These are phyloP conservation scores for Ophiostoma montium DNA, from an alignment of 2,329 filamentous ascomycete genomes.

Conservation along the genomic window DNA sequence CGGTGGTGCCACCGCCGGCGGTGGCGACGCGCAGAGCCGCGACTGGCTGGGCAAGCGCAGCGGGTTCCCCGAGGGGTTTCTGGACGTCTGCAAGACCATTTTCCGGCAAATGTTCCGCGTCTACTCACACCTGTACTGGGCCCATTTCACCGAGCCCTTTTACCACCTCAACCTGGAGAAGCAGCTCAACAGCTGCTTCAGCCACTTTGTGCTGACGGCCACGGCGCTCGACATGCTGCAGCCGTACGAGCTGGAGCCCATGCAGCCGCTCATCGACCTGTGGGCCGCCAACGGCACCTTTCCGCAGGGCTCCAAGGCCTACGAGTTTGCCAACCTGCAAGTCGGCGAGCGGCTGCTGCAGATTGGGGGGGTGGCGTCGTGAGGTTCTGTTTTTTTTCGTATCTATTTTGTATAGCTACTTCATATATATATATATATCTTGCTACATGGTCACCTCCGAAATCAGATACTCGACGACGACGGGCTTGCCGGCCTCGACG, in stretches of 20 bases:
- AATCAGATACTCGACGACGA: slow-evolving; percentile 30
- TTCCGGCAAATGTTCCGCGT: slow-evolving; percentile 98
- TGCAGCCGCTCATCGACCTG: slow-evolving; percentile 86
- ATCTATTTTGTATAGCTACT: background rate
- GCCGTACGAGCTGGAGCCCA: slow-evolving; percentile 83
- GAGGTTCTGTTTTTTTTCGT: background rate
- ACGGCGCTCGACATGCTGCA: slow-evolving; percentile 73
- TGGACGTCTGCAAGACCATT: slow-evolving; percentile 81
- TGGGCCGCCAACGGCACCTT: slow-evolving; percentile 85
- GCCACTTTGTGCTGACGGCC: slow-evolving; percentile 68
- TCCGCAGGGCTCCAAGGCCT: slow-evolving; percentile 57
- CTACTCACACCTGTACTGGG: slow-evolving; percentile 95
- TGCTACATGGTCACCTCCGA: slow-evolving; percentile 23
- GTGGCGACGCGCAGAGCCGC: background rate
- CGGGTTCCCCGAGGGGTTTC: slow-evolving; percentile 82
- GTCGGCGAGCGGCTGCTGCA: slow-evolving; percentile 46
- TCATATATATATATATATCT: background rate
- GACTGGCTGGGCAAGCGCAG: slow-evolving; percentile 78
- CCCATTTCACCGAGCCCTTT: slow-evolving; percentile 75
- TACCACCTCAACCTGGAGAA: slow-evolving; percentile 72
- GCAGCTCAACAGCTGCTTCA: slow-evolving; percentile 76
- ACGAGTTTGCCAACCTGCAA: slow-evolving; percentile 48
- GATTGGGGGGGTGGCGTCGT: slow-evolving; percentile 6
- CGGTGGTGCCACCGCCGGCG: background rate
- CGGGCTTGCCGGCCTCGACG: slow-evolving; percentile 24